Base-by-base conservation (phyloP, 2,329 filamentous ascomycete genomes). In the Cladobotryum protrusum region DNA sequence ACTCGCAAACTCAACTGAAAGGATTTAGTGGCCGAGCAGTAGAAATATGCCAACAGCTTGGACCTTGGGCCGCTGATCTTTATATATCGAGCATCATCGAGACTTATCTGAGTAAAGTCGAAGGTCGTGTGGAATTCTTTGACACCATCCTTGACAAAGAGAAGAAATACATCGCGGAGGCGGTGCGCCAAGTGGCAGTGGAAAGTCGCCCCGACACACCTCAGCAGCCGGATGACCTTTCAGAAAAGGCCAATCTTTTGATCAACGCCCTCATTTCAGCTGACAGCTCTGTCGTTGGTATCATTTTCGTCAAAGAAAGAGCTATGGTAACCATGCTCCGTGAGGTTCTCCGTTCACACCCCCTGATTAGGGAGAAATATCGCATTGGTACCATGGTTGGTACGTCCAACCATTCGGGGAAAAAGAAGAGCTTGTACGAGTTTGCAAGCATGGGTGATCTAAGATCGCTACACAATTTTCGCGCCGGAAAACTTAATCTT, bases 271-370 rank as follows among this genome's bases (percentile, higher is more conserved):
- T 86, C 14, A 55, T 79, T 2, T 59, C 61, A 2, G 62, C 68
- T 12, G 63, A 75, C 2, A 63, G 72, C 1, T 61, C 66, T 1
- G 64, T 72, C 0, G 74, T 77, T 4, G 82, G 83, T 0, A 82
- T 91, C 14, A 67, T 90, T 0, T 91, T 91, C 56, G 86, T 80
- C 19, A 71, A 78, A 50, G 79, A 87, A 59, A 70, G 84, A 45
- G 75, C 75, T 1, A 82, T 79, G 0, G 83, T 82, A 1, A 73
- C 72, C 6, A 75, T 87, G 4, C 67, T 91, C 29, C 66, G 74
- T 2, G 72, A 82, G 5, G 60, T 89, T 1, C 64, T 89, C 1
- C 70, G 72, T 0, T 57, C 70, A 0, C 76, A 83, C 54, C 76
- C 83, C 0, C 54, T 57, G 1, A 67, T 77, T 13, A 63, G 59